These are phyloP conservation scores for Elaphomyces granulatus DNA, from an alignment of 495 filamentous ascomycete genomes.

Conservation along the genomic window DNA sequence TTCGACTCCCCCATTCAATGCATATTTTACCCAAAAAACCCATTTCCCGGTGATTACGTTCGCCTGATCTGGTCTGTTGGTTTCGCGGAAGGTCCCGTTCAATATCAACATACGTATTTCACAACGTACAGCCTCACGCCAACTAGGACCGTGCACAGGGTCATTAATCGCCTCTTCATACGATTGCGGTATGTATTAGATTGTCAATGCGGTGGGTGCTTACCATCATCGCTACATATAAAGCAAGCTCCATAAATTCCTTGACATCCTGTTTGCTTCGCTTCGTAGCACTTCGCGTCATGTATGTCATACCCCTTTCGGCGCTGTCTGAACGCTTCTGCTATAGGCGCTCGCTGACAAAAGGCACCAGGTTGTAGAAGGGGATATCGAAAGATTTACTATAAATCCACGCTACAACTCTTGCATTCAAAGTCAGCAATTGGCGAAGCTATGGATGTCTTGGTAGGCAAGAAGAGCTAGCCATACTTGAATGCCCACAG, in stretches of 20 bases:
- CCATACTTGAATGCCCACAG: conserved; percentile 84
- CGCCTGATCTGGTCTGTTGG: not conserved
- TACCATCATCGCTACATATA: too few species aligned
- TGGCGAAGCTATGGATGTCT: too few species aligned
- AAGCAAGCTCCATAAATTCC: too few species aligned
- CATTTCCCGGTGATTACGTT: not conserved
- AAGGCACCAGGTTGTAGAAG: conserved; percentile 72
- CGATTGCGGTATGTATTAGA: not conserved
- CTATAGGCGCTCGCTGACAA: conserved; percentile 60
- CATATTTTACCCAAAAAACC: conserved; percentile 7
- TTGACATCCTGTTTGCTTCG: too few species aligned
- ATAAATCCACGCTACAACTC: conserved; percentile 62
- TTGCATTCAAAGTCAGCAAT: conserved; percentile 14
- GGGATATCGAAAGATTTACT: conserved; percentile 76
- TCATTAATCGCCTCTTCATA: not conserved
- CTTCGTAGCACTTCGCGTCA: too few species aligned
- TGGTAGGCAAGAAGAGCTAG: too few species aligned
- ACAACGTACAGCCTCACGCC: not conserved
- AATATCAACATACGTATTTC: not conserved
- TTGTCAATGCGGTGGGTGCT: too few species aligned
- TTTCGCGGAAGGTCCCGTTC: not conserved
- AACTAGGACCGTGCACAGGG: not conserved
- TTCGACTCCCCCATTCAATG: conserved; percentile 1
- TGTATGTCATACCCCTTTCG: too few species aligned
- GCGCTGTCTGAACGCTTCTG: too few species aligned